Percentiles rank a stretch among this genome's conserved stretches.
These are phyloP conservation scores for Chaetomidium leptoderma DNA, from an alignment of 495 filamentous ascomycete genomes.

Conservation along the genomic window DNA sequence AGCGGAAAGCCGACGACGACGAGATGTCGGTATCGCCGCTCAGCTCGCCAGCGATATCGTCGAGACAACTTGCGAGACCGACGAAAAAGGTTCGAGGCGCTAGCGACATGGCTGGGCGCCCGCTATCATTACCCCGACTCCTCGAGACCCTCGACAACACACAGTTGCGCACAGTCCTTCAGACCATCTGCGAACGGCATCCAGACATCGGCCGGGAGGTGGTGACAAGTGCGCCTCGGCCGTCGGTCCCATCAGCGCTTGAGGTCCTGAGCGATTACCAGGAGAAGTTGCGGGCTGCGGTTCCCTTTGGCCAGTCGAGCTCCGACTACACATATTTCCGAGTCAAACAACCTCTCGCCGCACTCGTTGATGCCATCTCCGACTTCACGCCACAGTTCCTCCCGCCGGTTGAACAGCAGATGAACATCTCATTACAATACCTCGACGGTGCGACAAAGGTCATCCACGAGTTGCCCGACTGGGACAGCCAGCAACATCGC, in stretches of 20 bases:
- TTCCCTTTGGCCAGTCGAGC: constrained; percentile 77
- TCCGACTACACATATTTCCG: constrained; percentile 95
- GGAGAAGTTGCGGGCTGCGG: constrained; percentile 66
- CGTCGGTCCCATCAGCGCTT: constrained; percentile 73
- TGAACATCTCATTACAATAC: constrained; percentile 72
- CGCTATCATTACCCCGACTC: constrained; percentile 74
- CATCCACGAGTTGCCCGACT: constrained; percentile 82
- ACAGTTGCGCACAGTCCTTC: constrained; percentile 75
- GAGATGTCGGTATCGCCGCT: constrained; percentile 84
- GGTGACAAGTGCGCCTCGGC: constrained; percentile 76
- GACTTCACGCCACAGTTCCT: constrained; percentile 96
- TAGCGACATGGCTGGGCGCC: constrained; percentile 69
- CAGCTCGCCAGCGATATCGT: constrained; percentile 67
- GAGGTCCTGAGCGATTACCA: constrained; percentile 79
- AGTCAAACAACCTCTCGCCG: constrained; percentile 72
- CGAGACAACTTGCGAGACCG: constrained; percentile 59
- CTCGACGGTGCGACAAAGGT: constrained; percentile 85
- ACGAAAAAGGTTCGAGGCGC: constrained; percentile 53
- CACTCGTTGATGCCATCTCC: constrained; percentile 80
- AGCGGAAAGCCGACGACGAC: constrained; percentile 87
- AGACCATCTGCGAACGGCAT: constrained; percentile 83
- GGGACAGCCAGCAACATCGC: constrained; percentile 79
- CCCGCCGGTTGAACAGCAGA: constrained; percentile 81
- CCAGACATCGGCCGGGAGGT: constrained; percentile 78
- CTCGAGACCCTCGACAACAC: constrained; percentile 85